phyloP scores from a whole-genome alignment of 2,329 filamentous ascomycete genomes.

The Phoma herbarum region DNA sequence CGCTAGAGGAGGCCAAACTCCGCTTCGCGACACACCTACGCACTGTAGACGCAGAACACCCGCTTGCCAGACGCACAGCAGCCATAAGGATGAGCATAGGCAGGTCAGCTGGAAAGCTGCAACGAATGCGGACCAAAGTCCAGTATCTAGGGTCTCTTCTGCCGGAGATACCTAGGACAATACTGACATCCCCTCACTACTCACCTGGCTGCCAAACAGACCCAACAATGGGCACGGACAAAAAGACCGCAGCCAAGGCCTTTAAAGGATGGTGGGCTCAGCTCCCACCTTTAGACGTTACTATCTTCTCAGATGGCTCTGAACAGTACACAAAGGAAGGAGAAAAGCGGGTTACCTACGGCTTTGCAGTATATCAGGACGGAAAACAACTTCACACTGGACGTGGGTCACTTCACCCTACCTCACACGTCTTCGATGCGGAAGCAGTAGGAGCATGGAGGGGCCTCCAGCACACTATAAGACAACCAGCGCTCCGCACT shows the following conservation, averaged over 20 bases:
- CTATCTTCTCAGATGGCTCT: constrained; percentile 4
- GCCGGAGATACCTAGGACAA: constrained; percentile 1
- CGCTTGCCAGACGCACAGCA: neutral
- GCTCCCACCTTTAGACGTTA: neutral
- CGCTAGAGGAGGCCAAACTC: too few relatives aligned
- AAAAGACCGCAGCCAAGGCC: neutral
- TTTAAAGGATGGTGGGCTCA: neutral
- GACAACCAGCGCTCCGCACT: too few relatives aligned
- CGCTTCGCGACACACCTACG: neutral
- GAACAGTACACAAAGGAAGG: too few relatives aligned
- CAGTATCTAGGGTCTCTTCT: constrained; percentile 3
- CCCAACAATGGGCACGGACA: neutral
- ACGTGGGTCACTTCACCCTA: too few relatives aligned
- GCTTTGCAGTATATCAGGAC: too few relatives aligned
- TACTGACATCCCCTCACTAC: constrained; percentile 2
- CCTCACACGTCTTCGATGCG: too few relatives aligned
- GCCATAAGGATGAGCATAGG: neutral
- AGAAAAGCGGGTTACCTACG: too few relatives aligned
- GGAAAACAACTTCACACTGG: too few relatives aligned
- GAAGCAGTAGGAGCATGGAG: too few relatives aligned
- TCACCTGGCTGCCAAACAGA: neutral
- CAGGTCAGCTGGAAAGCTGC: neutral
- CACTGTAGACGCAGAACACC: constrained; percentile 4
- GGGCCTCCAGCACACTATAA: too few relatives aligned
- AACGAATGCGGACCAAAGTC: too few relatives aligned